phyloP scores from a whole-genome alignment of 768 basidiomycete genomes.

The Suillus occidentalis region DNA sequence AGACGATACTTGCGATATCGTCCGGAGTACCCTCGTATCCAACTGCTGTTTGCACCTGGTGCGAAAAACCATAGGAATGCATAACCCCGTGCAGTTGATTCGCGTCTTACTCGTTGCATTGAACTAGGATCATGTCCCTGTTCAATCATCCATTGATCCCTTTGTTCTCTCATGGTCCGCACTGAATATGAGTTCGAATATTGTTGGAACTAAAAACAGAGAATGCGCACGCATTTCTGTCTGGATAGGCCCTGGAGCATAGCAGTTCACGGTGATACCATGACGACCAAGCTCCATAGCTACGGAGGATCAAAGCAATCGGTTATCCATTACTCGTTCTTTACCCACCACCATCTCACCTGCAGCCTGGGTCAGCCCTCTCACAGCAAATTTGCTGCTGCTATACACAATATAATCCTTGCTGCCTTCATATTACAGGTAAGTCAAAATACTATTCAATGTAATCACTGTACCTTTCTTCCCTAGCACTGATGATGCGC shows the following conservation, averaged over 20 bases:
- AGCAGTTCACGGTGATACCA: conserved; percentile 34
- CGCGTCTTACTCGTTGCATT: background rate
- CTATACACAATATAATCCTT: conserved; percentile 20
- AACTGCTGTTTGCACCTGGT: conserved; percentile 1
- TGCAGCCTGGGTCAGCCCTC: conserved; percentile 28
- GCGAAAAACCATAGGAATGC: background rate
- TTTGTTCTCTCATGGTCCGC: background rate
- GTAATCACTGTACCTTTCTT: conserved; percentile 17
- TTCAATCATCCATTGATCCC: background rate
- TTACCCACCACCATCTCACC: conserved; percentile 4
- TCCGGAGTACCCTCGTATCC: conserved; percentile 16
- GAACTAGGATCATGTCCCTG: background rate
- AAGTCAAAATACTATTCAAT: background rate
- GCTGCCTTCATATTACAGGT: background rate
- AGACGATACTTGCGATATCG: conserved; percentile 28
- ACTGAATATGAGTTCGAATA: background rate
- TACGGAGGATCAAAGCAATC: background rate
- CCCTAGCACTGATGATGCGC: conserved; percentile 40
- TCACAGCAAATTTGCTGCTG: conserved; percentile 32
- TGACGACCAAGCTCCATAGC: conserved; percentile 25
- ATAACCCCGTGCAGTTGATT: background rate
- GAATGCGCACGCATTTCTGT: conserved; percentile 19
- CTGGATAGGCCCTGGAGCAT: conserved; percentile 32
- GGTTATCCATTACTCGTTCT: background rate
- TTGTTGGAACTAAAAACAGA: background rate